These are phyloP conservation scores for Pyricularia sp. DNA, from an alignment of 2,329 filamentous ascomycete species.

Conservation along the genomic window DNA sequence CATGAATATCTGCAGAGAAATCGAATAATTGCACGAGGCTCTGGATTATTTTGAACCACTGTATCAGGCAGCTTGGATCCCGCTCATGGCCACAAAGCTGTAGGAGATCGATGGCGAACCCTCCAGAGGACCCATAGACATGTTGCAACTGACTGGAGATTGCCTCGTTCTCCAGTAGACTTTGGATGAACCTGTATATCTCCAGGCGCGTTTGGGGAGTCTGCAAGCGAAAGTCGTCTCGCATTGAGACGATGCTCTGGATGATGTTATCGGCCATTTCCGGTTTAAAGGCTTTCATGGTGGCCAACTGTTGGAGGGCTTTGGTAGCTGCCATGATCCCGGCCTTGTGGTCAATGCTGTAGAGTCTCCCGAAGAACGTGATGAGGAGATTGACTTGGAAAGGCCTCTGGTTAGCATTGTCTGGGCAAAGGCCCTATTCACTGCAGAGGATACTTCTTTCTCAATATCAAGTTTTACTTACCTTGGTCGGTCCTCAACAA, in stretches of 20 bases:
- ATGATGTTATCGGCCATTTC: constrained; percentile 38
- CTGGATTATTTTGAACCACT: constrained; percentile 44
- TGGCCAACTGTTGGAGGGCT: constrained; percentile 37
- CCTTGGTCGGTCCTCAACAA: constrained; percentile 41
- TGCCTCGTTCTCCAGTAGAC: constrained; percentile 31
- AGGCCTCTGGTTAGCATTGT: background rate
- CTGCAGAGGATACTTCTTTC: background rate
- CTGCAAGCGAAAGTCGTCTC: constrained; percentile 48
- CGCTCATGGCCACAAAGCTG: constrained; percentile 44
- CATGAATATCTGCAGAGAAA: constrained; percentile 36
- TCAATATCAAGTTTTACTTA: constrained; percentile 13
- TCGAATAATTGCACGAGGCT: constrained; percentile 6
- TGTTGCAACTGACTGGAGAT: constrained; percentile 34
- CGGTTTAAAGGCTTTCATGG: constrained; percentile 42
- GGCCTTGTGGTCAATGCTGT: constrained; percentile 49
- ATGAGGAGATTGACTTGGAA: constrained; percentile 21
- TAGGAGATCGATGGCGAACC: constrained; percentile 39
- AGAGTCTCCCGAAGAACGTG: constrained; percentile 49
- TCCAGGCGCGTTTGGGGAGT: constrained; percentile 39
- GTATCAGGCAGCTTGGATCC: constrained; percentile 46
- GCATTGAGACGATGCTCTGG: constrained; percentile 36
- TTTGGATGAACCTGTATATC: constrained; percentile 38
- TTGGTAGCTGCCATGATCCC: constrained; percentile 44
- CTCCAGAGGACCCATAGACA: constrained; percentile 30
- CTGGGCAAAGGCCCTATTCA: background rate